Conservation (phyloP, 2,329 filamentous ascomycete genomes). For the Arthrocladium fulminans region DNA sequence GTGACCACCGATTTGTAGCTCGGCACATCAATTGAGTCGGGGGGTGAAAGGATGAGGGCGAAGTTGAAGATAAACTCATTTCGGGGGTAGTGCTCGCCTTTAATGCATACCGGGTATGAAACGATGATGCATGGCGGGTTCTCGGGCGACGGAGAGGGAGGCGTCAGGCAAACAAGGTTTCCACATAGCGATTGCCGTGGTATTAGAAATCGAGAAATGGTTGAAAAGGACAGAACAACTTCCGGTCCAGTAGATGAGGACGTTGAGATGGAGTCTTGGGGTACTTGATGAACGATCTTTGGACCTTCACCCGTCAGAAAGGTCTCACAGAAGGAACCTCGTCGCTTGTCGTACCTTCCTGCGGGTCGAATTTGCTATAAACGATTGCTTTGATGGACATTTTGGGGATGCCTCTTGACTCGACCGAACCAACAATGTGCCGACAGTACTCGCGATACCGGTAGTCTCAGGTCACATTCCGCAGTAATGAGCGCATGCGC, state of each 20-base stretch:
- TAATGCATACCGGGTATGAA: conserved; percentile 81
- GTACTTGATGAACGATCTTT: conserved; percentile 57
- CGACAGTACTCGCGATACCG: neutral
- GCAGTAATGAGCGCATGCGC: too few species aligned
- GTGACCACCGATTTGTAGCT: conserved; percentile 78
- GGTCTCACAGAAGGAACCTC: neutral
- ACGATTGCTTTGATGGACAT: conserved; percentile 57
- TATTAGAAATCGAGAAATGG: conserved; percentile 86
- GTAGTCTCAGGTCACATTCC: neutral
- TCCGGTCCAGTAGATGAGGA: conserved; percentile 26
- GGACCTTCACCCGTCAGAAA: conserved; percentile 38
- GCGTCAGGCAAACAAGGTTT: conserved; percentile 53
- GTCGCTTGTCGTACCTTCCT: conserved; percentile 35
- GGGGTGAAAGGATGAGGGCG: conserved; percentile 64
- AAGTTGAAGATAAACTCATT: conserved; percentile 99
- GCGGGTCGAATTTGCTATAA: conserved; percentile 58
- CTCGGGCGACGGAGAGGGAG: conserved; percentile 34
- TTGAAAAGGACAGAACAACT: conserved; percentile 74
- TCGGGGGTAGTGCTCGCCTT: conserved; percentile 70
- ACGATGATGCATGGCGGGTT: conserved; percentile 65
- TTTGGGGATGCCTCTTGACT: neutral
- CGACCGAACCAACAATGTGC: neutral
- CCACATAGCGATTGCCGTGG: conserved; percentile 93
- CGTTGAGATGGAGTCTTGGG: conserved; percentile 48
- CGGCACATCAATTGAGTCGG: conserved; percentile 49